Percentiles rank a stretch among this genome's conserved stretches.
These are phyloP conservation scores for Quercus parvula DNA, from an alignment of 306 rosid species.

Conservation along the genomic window DNA sequence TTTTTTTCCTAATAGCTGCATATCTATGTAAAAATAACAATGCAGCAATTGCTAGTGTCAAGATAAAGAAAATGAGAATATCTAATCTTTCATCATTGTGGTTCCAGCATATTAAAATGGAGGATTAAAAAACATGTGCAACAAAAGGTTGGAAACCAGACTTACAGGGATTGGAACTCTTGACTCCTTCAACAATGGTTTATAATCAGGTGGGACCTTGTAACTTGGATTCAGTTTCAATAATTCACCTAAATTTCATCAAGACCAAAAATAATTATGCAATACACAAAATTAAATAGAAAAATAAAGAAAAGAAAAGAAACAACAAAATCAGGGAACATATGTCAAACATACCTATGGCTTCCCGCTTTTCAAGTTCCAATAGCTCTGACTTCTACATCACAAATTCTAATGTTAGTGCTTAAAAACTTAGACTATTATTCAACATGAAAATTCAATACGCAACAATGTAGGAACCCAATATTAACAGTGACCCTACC, in stretches of 20 bases:
- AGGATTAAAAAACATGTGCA: background rate
- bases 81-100: background rate
- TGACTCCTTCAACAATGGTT: constrained; percentile 78
- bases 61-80: background rate
- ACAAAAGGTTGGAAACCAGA: constrained; percentile 19
- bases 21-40: background rate
- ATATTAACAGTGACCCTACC: constrained; percentile 38
- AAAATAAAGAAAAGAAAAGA: background rate
- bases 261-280: constrained; percentile 18
- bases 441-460: constrained; percentile 17
- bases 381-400: constrained; percentile 53
- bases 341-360: constrained; percentile 53
- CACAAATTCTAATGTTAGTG: constrained; percentile 32
- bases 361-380: constrained; percentile 80
- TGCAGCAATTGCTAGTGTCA: background rate
- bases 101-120: background rate
- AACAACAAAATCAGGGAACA: constrained; percentile 22
- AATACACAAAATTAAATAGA: background rate
- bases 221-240: constrained; percentile 79
- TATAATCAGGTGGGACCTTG: constrained; percentile 81
- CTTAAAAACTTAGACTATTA: constrained; percentile 8
- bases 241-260: constrained; percentile 68
- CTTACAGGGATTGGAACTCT: constrained; percentile 79
- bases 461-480: constrained; percentile 8
- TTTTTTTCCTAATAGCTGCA: background rate